phyloP scores from a whole-genome alignment of 768 basidiomycete species.

The Lactarius hengduanensis region DNA sequence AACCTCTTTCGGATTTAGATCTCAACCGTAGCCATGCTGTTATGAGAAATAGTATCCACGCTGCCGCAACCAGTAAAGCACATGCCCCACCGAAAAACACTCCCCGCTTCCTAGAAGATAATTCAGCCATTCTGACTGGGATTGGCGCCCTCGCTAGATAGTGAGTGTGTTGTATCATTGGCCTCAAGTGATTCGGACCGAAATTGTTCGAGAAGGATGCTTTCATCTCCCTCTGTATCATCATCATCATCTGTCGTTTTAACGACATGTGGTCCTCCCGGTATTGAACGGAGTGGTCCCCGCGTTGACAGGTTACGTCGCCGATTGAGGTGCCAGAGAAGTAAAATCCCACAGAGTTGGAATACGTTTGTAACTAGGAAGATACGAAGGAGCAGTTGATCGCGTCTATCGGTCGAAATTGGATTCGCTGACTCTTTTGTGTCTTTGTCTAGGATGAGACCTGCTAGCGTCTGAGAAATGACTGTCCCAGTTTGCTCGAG shows the following conservation, averaged over 20 bases:
- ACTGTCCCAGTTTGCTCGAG: slow-evolving; percentile 75
- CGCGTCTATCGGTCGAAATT: slow-evolving; percentile 31
- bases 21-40: slow-evolving; percentile 61
- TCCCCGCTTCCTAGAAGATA: slow-evolving; percentile 40
- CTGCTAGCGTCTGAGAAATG: slow-evolving; percentile 70
- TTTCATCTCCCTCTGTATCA: slow-evolving; percentile 25
- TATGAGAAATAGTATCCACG: slow-evolving; percentile 64
- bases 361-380: slow-evolving; percentile 58
- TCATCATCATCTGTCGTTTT: slow-evolving; percentile 12
- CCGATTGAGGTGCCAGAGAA: slow-evolving; percentile 49
- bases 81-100: slow-evolving; percentile 47
- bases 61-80: slow-evolving; percentile 43
- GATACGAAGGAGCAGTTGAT: slow-evolving; percentile 54
- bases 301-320: slow-evolving; percentile 37
- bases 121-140: not conserved
- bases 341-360: slow-evolving; percentile 52
- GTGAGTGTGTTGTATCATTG: not conserved
- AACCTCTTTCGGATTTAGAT: slow-evolving; percentile 39
- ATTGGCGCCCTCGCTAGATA: too few relatives aligned
- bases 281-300: not conserved
- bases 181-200: slow-evolving; percentile 36
- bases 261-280: not conserved
- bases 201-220: slow-evolving; percentile 24
- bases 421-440: slow-evolving; percentile 27
- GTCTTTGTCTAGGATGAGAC: slow-evolving; percentile 58